Conservation (phyloP, 2,329 filamentous ascomycete genomes). For the Ascochyta pisi region DNA sequence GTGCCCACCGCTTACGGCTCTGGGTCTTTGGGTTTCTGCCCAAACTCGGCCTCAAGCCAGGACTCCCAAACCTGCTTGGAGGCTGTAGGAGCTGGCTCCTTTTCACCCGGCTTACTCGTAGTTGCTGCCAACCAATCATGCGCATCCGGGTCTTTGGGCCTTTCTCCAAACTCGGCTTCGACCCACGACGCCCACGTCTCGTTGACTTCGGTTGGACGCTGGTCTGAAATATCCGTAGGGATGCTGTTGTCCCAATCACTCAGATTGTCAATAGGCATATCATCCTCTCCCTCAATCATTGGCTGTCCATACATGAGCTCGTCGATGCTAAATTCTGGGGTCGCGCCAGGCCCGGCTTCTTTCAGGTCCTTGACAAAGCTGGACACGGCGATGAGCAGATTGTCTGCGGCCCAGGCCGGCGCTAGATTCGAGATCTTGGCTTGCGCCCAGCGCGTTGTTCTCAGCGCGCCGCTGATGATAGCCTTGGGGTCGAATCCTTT, state of each 20-base stretch:
- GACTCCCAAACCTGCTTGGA: constrained; percentile 11
- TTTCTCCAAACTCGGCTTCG: constrained; percentile 37
- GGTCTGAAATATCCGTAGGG: constrained; percentile 1
- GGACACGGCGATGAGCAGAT: constrained; percentile 42
- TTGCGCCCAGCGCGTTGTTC: constrained; percentile 22
- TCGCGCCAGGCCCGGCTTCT: background rate
- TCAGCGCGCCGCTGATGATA: constrained; percentile 31
- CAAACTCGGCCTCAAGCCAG: constrained; percentile 16
- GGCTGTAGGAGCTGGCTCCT: constrained; percentile 3
- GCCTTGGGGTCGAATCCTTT: constrained; percentile 33
- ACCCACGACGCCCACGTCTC: constrained; percentile 39
- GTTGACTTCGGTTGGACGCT: constrained; percentile 11
- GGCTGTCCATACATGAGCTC: constrained; percentile 13
- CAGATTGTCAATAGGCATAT: constrained; percentile 6
- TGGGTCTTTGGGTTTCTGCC: constrained; percentile 1
- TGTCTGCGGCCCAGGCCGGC: constrained; percentile 43
- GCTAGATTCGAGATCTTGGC: constrained; percentile 23
- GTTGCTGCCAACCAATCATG: constrained; percentile 14
- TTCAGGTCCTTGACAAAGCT: constrained; percentile 30
- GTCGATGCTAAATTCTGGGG: constrained; percentile 11
- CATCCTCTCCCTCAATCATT: constrained; percentile 1
- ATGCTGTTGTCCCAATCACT: constrained; percentile 14
- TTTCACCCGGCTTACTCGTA: background rate
- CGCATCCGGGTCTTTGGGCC: constrained; percentile 29
- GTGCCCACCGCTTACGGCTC: background rate